A percentile compares a stretch with the other conserved stretches of the same genome.
phyloP scores from a whole-genome alignment of 2,329 filamentous ascomycete species.

The Botryotinia calthae region DNA sequence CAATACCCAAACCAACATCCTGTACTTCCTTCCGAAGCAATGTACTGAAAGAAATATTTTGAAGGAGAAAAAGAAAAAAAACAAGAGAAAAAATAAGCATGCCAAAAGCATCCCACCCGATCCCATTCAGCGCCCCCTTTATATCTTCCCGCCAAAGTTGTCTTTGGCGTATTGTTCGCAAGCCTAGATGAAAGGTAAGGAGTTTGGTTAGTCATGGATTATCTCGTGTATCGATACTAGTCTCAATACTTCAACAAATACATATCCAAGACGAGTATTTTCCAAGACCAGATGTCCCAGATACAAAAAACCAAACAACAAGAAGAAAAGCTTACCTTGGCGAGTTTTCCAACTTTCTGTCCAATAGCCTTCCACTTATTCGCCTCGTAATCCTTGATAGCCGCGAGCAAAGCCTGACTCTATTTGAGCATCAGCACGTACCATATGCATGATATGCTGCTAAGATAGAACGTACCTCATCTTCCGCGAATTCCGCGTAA shows the following conservation, averaged over 20 bases:
- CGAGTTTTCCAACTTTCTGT: slow-evolving; percentile 94
- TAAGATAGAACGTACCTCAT: slow-evolving; percentile 64
- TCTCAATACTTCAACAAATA: neutral
- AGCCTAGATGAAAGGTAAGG: slow-evolving; percentile 49
- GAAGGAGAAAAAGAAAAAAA: neutral
- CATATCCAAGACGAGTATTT: neutral
- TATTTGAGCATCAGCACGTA: slow-evolving; percentile 36
- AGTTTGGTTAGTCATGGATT: neutral
- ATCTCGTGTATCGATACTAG: neutral
- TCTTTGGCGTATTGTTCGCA: slow-evolving; percentile 96
- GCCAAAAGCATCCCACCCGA: neutral
- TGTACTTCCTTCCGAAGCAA: neutral
- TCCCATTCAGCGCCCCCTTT: slow-evolving; percentile 7
- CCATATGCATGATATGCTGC: slow-evolving; percentile 12
- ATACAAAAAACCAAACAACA: neutral
- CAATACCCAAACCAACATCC: neutral
- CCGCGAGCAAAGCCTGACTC: slow-evolving; percentile 68
- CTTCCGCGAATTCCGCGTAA: slow-evolving; percentile 96
- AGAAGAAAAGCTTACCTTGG: slow-evolving; percentile 63
- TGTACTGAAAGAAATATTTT: neutral
- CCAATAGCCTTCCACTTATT: slow-evolving; percentile 99
- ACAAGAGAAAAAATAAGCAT: neutral
- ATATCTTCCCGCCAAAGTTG: slow-evolving; percentile 58
- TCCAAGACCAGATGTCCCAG: neutral
- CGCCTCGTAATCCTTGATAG: slow-evolving; percentile 97